phyloP scores from a whole-genome alignment of 371 early-diverging fungal species.

The Cokeromyces recurvatus region DNA sequence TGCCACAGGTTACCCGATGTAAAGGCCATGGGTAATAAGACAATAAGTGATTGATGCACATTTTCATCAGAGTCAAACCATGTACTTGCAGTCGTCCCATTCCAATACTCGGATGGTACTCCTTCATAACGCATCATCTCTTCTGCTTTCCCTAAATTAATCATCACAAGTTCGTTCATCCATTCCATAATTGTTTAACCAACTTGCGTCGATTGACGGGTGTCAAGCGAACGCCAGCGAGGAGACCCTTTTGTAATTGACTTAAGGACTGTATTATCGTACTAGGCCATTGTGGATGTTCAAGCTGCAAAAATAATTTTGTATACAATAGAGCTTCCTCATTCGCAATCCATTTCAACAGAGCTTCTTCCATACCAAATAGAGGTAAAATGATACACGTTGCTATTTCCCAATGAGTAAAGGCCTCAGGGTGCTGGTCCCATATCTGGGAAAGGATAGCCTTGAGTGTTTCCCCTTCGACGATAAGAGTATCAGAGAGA shows the following conservation, averaged over 20 bases:
- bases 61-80: constrained; percentile 47
- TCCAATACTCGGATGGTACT: constrained; percentile 10
- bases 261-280: constrained; percentile 18
- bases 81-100: too few relatives aligned
- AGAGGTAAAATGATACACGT: constrained; percentile 31
- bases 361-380: constrained; percentile 34
- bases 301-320: constrained; percentile 21
- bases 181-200: constrained; percentile 31
- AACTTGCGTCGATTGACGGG: constrained; percentile 37
- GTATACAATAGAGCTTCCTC: constrained; percentile 1
- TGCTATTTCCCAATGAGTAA: constrained; percentile 32
- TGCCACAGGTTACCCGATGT: constrained; percentile 30
- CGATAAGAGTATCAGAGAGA: constrained; percentile 10
- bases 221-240: constrained; percentile 12
- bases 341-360: constrained; percentile 29
- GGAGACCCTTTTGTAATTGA: constrained; percentile 20
- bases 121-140: constrained; percentile 16
- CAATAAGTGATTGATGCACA: constrained; percentile 27
- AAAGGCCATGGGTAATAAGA: constrained; percentile 33
- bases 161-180: constrained; percentile 43
- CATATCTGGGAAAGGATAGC: constrained; percentile 19
- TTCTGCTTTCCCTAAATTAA: constrained; percentile 32
- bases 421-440: constrained; percentile 21
- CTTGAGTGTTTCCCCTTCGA: constrained; percentile 28
- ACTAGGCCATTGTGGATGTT: constrained; percentile 26